Base-by-base conservation (phyloP, 225 moss, liverwort and hornwort species). In the Pseudoscleropodium purum region DNA sequence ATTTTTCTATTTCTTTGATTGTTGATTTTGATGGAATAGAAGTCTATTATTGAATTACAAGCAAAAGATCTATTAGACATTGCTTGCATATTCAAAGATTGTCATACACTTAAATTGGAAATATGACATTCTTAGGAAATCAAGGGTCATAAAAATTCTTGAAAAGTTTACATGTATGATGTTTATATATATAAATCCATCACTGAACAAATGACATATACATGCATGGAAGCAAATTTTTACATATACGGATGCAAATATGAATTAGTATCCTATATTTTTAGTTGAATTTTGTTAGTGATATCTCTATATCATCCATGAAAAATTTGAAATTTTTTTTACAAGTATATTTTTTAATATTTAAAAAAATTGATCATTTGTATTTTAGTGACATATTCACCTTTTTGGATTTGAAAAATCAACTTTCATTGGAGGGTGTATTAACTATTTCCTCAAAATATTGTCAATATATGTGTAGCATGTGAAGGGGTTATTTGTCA, bases 101-200 rank as follows among this genome's bases (percentile, higher is more conserved):
- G 3, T 41, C 41, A 43, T 41, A 43, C 26, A 26, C 0, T 72
- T 15, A 72, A 72, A 27, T 27, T 41, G 5, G 41, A 2, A 39
- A 11, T 2, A 39, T 1, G 24, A 8, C 13, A 14, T 24, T 25
- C 3, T 0, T 39, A 1, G 8, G 8, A 70, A 70, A 39, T 0
- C 24, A 39, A 24, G 13, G 39, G 5, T 8, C 8, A 26, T 9
- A 15, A 43, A 26, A 5, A 26, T 9, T 43, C 15, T 73, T 9
- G 3, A 27, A 41, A 15, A 26, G 0, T 73, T 73, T 43, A 43
- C 2, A 5, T 15, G 3, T 1, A 2, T 43, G 0, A 49, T 31
- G 16, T 31, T 0, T 49, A 7, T 30, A 15, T 17, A 54, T 54
- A 54, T 54, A 15, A 0, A 70, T 70, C 8, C 1, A 70, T 39